phyloP scores from a whole-genome alignment of 257 asterid species.

The Lycium barbarum region DNA sequence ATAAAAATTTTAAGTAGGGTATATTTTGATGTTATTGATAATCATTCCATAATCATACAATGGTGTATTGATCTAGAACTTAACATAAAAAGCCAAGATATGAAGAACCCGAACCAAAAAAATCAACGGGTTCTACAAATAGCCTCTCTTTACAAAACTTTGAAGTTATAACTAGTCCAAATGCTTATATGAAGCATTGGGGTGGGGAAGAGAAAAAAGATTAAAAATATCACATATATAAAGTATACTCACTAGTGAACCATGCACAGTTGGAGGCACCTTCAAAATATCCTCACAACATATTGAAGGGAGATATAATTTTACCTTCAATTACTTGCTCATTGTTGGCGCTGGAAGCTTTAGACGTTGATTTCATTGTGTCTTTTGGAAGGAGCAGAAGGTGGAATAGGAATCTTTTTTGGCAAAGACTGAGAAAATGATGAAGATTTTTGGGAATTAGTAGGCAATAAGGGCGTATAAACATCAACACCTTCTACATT shows the following conservation, averaged over 20 bases:
- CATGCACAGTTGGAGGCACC: slow-evolving; percentile 18
- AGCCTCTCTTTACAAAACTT: slow-evolving; percentile 19
- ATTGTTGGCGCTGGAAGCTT: neutral
- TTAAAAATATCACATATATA: neutral
- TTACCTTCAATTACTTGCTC: neutral
- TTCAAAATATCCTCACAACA: slow-evolving; percentile 8
- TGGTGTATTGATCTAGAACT: neutral
- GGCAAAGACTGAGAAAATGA: slow-evolving; percentile 25
- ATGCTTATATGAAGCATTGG: neutral
- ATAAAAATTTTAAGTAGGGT: neutral
- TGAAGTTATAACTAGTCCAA: neutral
- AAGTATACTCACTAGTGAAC: slow-evolving; percentile 22
- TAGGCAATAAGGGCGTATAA: neutral
- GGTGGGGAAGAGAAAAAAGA: neutral
- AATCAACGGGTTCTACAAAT: slow-evolving; percentile 19
- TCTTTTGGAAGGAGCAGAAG: slow-evolving; percentile 30
- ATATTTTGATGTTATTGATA: slow-evolving; percentile 12
- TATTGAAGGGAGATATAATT: neutral
- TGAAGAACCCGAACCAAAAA: neutral
- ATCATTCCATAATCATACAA: slow-evolving; percentile 13
- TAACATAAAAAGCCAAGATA: neutral
- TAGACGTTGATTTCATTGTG: slow-evolving; percentile 23
- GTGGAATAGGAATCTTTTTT: slow-evolving; percentile 25
- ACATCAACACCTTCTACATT: neutral
- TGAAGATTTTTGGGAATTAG: neutral